Base-by-base conservation (phyloP, 257 asterid species). In the Schizonepeta tenuifolia region DNA sequence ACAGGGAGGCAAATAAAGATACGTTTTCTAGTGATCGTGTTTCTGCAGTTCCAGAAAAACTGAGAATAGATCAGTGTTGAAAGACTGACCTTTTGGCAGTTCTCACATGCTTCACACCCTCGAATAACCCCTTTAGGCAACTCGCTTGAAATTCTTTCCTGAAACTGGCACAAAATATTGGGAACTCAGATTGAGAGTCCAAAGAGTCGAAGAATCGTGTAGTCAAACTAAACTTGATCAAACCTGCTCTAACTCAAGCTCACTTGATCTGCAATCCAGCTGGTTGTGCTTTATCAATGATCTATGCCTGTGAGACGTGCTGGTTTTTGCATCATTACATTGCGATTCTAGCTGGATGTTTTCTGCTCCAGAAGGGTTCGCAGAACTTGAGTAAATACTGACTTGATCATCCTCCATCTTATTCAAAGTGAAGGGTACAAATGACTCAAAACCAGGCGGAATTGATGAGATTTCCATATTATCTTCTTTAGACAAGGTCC, bases 371-470 rank as follows among this genome's bases (percentile, higher is more conserved):
- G 82, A 75, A 70, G 73, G 79, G 69, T 77, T 18, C 28, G 71
- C 74, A 40, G 86, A 59, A 65, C 86, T 67, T 12, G 88, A 78
- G 59, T 43, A 70, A 62, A 28, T 75, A 60, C 40, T 81, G 50
- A 55, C 75, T 79, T 76, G 85, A 68, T 81, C 78, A 66, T 56
- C 79, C 61, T 82, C 87, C 60, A 77, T 79, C 82, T 70, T 90
- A 73, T 83, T 84, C 57, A 83, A 51, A 78, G 86, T 76, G 81
- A 87, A 82, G 61, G 94, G 85, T 18, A 77, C 86, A 79, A 86
- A 79, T 70, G 97, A 81, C 88, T 92, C 99, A 64, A 95, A 90
- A 65, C 98, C 98, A 56, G 99, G 97, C 7, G 97, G 96, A 80
- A 90, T 84, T 62, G 88, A 68, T 61, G 93, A 59, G 20, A 79